phyloP scores from a whole-genome alignment of 1,139 yeast genomes.

The Debaryomyces nepalensis region DNA sequence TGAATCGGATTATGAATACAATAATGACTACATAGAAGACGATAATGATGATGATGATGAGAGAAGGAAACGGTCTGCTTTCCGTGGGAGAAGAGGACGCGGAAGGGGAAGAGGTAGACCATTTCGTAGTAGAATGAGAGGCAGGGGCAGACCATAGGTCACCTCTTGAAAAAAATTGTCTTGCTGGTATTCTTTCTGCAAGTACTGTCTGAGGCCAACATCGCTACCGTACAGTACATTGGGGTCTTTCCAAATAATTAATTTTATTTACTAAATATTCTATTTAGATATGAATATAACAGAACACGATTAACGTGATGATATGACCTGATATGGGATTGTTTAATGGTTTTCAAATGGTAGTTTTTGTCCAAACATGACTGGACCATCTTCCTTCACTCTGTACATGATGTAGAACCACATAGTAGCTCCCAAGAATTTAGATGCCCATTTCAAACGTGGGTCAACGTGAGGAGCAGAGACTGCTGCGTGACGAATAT shows the following conservation, averaged over 20 bases:
- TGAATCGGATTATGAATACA: slow-evolving; percentile 14
- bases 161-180: not conserved
- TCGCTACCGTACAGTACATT: slow-evolving; percentile 1
- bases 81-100: slow-evolving; percentile 16
- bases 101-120: slow-evolving; percentile 17
- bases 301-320: slow-evolving; percentile 7
- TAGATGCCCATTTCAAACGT: slow-evolving; percentile 61
- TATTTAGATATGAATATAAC: slow-evolving; percentile 7
- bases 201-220: not conserved
- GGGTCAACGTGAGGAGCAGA: slow-evolving; percentile 60
- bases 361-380: slow-evolving; percentile 54
- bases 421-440: slow-evolving; percentile 78
- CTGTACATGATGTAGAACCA: slow-evolving; percentile 87
- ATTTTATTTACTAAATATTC: slow-evolving; percentile 10
- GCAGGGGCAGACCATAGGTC: slow-evolving; percentile 17
- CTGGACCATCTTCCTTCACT: slow-evolving; percentile 71
- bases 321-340: slow-evolving; percentile 6
- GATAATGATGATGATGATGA: slow-evolving; percentile 16
- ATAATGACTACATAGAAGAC: slow-evolving; percentile 15
- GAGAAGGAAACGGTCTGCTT: slow-evolving; percentile 6
- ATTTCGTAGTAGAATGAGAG: slow-evolving; percentile 18
- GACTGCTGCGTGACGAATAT: slow-evolving; percentile 58
- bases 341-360: slow-evolving; percentile 46
- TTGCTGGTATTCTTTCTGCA: not conserved
- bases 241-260: slow-evolving; percentile 3